Conservation (phyloP, 139 green algal species). For the Coccomyxa sp. region DNA sequence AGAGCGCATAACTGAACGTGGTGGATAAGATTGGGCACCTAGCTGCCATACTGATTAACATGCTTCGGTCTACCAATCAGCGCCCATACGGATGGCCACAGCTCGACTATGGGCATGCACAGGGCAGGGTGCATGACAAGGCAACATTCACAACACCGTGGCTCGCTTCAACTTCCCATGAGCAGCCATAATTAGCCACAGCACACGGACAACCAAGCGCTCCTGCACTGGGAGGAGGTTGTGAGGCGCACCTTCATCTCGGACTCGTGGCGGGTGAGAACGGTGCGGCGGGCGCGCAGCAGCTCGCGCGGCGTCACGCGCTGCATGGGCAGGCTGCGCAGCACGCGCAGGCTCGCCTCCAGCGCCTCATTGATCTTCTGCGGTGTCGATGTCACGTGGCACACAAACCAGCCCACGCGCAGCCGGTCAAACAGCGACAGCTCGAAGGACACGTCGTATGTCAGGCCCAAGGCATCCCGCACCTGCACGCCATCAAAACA, state of each 20-base stretch:
- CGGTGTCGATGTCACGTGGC: constrained; percentile 91
- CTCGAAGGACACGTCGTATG: constrained; percentile 98
- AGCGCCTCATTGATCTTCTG: constrained; percentile 93
- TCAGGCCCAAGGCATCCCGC: constrained; percentile 92
- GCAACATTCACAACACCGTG: background rate
- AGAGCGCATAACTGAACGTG: no score
- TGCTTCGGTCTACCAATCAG: no score
- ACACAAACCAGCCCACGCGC: constrained; percentile 71
- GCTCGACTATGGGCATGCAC: background rate
- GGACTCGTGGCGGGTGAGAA: constrained; percentile 91
- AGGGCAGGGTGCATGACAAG: background rate
- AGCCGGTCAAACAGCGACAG: constrained; percentile 72
- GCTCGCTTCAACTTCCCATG: background rate
- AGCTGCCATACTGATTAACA: no score
- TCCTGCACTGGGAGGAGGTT: background rate
- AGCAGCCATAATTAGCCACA: background rate
- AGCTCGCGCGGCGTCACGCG: constrained; percentile 75
- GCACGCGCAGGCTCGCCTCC: constrained; percentile 69
- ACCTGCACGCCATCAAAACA: constrained; percentile 28
- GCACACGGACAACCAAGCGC: background rate
- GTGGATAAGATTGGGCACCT: no score
- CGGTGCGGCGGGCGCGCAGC: constrained; percentile 68
- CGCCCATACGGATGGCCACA: no score
- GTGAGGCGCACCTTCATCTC: constrained; percentile 74
- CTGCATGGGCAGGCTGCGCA: constrained; percentile 61